A percentile compares a stretch with the other conserved stretches of the same genome.
Conservation (phyloP, 1,284 basidiomycete species). For the Ustilago shanxiensis region DNA sequence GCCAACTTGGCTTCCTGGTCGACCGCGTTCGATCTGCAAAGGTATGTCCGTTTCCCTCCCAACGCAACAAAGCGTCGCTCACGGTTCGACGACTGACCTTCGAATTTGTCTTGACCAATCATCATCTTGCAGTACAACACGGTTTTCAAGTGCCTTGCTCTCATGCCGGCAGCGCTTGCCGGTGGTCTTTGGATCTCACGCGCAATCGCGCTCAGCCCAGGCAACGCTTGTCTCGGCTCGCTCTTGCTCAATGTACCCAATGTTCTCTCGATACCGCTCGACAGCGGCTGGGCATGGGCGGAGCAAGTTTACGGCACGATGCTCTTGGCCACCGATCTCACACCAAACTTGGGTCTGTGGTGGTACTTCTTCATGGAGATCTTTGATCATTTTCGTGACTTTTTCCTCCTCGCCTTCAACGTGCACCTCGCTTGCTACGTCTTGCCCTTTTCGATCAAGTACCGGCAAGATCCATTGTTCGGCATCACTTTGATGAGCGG, state of each 20-base stretch:
- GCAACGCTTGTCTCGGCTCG: constrained; percentile 9
- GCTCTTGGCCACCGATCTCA: constrained; percentile 75
- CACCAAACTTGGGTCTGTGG: constrained; percentile 93
- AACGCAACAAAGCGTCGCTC: neutral
- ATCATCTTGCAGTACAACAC: constrained; percentile 13
- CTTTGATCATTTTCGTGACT: constrained; percentile 96
- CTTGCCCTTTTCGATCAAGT: constrained; percentile 86
- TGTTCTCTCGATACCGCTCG: constrained; percentile 70
- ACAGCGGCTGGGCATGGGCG: constrained; percentile 77
- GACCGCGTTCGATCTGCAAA: constrained; percentile 54
- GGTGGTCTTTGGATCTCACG: constrained; percentile 40
- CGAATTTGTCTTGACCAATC: neutral
- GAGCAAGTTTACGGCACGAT: constrained; percentile 84
- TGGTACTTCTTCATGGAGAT: constrained; percentile 99
- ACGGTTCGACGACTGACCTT: neutral
- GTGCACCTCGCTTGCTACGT: constrained; percentile 87
- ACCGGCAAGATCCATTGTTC: constrained; percentile 87
- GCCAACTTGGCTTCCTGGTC: constrained; percentile 60
- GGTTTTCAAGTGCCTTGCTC: constrained; percentile 32
- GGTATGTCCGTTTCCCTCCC: neutral
- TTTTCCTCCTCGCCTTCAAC: constrained; percentile 96
- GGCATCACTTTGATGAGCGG: constrained; percentile 83
- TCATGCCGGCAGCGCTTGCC: constrained; percentile 33
- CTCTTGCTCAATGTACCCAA: constrained; percentile 23
- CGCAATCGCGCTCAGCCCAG: constrained; percentile 38